Conservation (phyloP, 148 eudicot species). For the Rhododendron kiyosumense region DNA sequence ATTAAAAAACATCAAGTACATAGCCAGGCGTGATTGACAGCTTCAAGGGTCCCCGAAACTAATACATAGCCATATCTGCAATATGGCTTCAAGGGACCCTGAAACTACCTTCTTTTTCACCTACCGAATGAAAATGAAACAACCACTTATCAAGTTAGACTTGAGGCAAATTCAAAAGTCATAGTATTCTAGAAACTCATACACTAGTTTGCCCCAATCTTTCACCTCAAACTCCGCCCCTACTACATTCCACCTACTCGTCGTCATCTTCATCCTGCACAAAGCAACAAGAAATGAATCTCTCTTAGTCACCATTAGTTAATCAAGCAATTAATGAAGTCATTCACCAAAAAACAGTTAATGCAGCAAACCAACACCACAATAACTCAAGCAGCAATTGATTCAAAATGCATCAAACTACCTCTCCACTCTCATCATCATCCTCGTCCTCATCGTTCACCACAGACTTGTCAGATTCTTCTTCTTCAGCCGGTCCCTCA, state of each 20-base stretch:
- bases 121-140: not conserved
- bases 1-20: not conserved
- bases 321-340: not conserved
- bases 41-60: not conserved
- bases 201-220: not conserved
- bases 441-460: constrained; percentile 35
- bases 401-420: not conserved
- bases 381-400: not conserved
- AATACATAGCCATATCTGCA: not conserved
- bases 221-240: not conserved
- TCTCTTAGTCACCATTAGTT: not conserved
- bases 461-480: constrained; percentile 45
- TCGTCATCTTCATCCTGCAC: constrained; percentile 2
- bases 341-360: not conserved
- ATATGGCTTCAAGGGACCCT: not conserved
- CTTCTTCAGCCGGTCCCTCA: constrained; percentile 31
- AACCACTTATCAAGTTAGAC: not conserved
- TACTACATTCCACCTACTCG: not conserved
- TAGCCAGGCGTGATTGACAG: not conserved
- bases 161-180: not conserved
- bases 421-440: constrained; percentile 31
- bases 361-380: not conserved
- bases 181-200: not conserved
- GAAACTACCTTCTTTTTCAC: not conserved
- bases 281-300: not conserved